phyloP scores from a whole-genome alignment of 768 basidiomycete genomes.

The Hericium coralloides region DNA sequence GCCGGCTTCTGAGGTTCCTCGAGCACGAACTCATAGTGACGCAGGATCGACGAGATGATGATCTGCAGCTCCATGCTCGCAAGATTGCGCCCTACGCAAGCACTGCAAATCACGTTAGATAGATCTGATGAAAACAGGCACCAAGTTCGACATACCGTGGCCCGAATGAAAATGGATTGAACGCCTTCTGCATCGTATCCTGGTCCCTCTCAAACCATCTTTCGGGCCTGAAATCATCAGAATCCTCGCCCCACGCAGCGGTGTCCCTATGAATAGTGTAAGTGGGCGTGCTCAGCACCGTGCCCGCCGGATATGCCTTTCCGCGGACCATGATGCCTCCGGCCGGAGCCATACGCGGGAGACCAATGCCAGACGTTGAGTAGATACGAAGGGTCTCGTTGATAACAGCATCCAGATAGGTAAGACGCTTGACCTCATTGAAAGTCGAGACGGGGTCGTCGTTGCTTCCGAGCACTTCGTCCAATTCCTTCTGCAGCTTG shows the following conservation, averaged over 20 bases:
- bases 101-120: constrained; percentile 29
- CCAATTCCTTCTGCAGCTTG: constrained; percentile 73
- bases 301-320: constrained; percentile 59
- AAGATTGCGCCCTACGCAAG: constrained; percentile 79
- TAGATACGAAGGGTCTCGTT: constrained; percentile 81
- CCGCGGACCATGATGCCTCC: constrained; percentile 59
- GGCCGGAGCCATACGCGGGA: constrained; percentile 71
- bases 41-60: constrained; percentile 73
- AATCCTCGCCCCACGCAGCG: constrained; percentile 70
- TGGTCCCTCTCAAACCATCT: constrained; percentile 74
- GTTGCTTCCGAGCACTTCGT: constrained; percentile 45
- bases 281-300: constrained; percentile 71
- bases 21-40: constrained; percentile 67
- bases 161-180: constrained; percentile 82
- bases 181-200: constrained; percentile 54
- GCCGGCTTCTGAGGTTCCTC: constrained; percentile 50
- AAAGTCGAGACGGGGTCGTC: constrained; percentile 55
- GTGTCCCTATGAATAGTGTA: constrained; percentile 76
- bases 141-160: constrained; percentile 43
- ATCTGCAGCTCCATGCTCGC: constrained; percentile 73
- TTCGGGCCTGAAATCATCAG: constrained; percentile 69
- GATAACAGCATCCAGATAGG: constrained; percentile 82
- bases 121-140: not conserved
- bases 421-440: constrained; percentile 62
- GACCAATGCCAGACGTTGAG: constrained; percentile 75